These are phyloP conservation scores for Eucalyptus cloeziana DNA, from an alignment of 345 rosid species.

Conservation along the genomic window DNA sequence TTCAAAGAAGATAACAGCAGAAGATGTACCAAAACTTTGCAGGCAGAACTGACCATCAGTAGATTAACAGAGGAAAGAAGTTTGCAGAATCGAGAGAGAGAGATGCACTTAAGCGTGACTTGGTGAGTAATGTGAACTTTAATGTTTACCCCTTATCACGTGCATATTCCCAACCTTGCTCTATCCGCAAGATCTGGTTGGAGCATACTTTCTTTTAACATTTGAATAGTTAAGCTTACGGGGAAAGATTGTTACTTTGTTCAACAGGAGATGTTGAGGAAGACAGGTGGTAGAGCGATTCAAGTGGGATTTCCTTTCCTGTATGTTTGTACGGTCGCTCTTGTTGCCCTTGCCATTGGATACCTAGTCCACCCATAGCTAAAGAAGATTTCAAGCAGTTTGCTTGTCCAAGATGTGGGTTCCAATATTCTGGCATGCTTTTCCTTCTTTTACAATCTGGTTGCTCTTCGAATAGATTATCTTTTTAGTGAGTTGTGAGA, in stretches of 20 bases:
- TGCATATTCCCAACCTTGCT: not conserved
- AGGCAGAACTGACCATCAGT: constrained; percentile 32
- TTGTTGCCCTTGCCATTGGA: constrained; percentile 19
- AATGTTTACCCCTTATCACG: not conserved
- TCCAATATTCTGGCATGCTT: too few relatives aligned
- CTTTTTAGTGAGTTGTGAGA: too few relatives aligned
- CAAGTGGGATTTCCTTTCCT: constrained; percentile 35
- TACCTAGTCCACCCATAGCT: constrained; percentile 14
- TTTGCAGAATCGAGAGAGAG: constrained; percentile 12
- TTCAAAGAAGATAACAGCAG: not conserved
- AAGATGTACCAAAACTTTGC: not conserved
- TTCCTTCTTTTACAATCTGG: too few relatives aligned
- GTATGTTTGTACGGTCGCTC: constrained; percentile 24
- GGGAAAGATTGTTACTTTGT: not conserved
- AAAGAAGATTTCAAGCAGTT: not conserved
- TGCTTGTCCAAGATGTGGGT: too few relatives aligned
- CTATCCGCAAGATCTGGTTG: not conserved
- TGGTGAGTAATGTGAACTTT: constrained; percentile 13
- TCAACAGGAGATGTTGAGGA: constrained; percentile 24
- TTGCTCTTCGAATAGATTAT: too few relatives aligned
- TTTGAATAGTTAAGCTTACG: not conserved
- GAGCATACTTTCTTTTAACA: not conserved
- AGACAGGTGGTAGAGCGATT: constrained; percentile 1
- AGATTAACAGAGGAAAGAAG: constrained; percentile 29
- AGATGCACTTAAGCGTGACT: constrained; percentile 15